Conservation (phyloP, 2,329 filamentous ascomycete species). For the Colletotrichum sublineola region DNA sequence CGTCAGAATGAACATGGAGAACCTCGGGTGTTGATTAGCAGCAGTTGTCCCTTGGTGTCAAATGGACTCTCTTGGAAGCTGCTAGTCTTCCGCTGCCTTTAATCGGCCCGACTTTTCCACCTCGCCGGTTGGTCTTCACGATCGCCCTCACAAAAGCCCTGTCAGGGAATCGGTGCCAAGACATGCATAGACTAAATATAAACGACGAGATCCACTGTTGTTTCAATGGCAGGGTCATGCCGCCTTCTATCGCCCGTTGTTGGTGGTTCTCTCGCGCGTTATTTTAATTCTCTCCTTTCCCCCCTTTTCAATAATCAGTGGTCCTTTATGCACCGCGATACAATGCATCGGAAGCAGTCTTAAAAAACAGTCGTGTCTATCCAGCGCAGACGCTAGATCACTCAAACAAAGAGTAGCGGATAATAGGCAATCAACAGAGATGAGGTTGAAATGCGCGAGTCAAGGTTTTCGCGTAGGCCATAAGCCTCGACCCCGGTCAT, state of each 20-base stretch:
- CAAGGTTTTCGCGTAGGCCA: neutral
- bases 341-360: no score
- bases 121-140: neutral
- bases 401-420: neutral
- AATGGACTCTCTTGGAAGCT: neutral
- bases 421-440: neutral
- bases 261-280: neutral
- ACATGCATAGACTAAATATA: neutral
- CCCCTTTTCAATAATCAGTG: no score
- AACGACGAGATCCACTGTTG: conserved; percentile 2
- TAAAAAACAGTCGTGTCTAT: no score
- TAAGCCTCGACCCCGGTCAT: neutral
- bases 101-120: neutral
- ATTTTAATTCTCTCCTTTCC: neutral
- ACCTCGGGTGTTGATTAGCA: neutral
- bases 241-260: no score
- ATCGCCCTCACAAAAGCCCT: neutral
- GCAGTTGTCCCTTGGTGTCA: no score
- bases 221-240: neutral
- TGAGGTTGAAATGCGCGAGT: neutral
- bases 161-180: conserved; percentile 2
- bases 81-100: neutral
- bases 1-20: neutral
- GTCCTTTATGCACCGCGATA: no score
- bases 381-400: neutral